Evolutionary conservation across 2,329 filamentous ascomycete genomes (phyloP).

Genomic region (Venturia pyrina): DNA sequence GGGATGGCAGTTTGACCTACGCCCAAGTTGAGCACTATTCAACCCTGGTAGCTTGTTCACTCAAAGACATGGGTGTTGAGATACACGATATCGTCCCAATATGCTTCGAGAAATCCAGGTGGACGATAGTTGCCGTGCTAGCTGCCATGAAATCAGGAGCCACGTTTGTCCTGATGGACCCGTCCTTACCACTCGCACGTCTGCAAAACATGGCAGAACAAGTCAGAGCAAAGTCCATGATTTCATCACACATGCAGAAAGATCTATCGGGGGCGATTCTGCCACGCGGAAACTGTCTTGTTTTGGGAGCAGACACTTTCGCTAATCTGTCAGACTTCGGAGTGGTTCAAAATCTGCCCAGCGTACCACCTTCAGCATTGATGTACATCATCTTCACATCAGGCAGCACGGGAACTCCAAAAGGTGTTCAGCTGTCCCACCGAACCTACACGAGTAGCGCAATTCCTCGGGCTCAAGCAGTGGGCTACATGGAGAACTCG

Average conservation of each 20-base stretch:
- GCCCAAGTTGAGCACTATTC: conserved; percentile 18
- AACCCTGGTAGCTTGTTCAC: conserved; percentile 15
- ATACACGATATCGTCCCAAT: conserved; percentile 16
- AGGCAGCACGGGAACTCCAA: conserved; percentile 70
- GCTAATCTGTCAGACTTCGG: background rate
- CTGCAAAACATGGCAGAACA: conserved; percentile 19
- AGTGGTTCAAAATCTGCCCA: conserved; percentile 4
- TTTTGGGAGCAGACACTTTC: background rate
- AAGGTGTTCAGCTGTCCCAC: conserved; percentile 70
- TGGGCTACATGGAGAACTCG: conserved; percentile 32
- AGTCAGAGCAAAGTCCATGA: conserved; percentile 16
- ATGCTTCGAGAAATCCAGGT: conserved; percentile 14
- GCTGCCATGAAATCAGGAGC: conserved; percentile 17
- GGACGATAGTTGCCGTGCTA: conserved; percentile 13
- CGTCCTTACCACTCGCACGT: conserved; percentile 18
- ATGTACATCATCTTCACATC: conserved; percentile 81
- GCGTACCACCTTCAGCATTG: conserved; percentile 33
- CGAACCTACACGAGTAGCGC: conserved; percentile 63
- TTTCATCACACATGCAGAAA: conserved; percentile 13
- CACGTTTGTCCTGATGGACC: conserved; percentile 20
- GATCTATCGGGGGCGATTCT: conserved; percentile 3
- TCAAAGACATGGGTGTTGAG: conserved; percentile 16
- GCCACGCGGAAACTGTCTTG: background rate
- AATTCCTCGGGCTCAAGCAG: conserved; percentile 22
- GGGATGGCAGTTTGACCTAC: conserved; percentile 22